Evolutionary conservation across 1,284 basidiomycete genomes (phyloP).

Genomic region (Malassezia caprae): DNA sequence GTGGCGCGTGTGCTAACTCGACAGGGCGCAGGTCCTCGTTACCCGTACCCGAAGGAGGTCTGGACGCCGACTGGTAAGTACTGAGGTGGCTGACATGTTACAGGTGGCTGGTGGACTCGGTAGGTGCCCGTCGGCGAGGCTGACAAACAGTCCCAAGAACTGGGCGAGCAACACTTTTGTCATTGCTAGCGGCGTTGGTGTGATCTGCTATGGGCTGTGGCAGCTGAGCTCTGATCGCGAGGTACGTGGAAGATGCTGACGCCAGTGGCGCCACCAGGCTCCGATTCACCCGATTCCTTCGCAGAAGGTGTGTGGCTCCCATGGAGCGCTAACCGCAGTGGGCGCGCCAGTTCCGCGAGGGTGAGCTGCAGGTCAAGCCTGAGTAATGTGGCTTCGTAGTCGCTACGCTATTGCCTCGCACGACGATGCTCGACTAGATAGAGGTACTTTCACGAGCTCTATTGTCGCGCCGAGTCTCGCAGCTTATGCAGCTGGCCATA

Average conservation of each 20-base stretch:
- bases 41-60: slow-evolving; percentile 56
- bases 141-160: slow-evolving; percentile 50
- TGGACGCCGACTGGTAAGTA: slow-evolving; percentile 51
- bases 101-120: slow-evolving; percentile 55
- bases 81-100: neutral
- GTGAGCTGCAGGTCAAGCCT: slow-evolving; percentile 37
- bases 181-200: slow-evolving; percentile 50
- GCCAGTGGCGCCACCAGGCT: slow-evolving; percentile 41
- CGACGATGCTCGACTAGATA: too few relatives aligned
- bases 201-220: slow-evolving; percentile 53
- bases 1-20: slow-evolving; percentile 6
- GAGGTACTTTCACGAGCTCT: too few relatives aligned
- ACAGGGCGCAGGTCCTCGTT: slow-evolving; percentile 51
- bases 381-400: slow-evolving; percentile 2
- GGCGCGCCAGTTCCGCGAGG: slow-evolving; percentile 45
- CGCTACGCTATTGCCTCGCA: neutral
- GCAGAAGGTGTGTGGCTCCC: slow-evolving; percentile 5
- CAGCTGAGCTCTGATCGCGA: slow-evolving; percentile 52
- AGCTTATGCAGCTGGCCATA: too few relatives aligned
- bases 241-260: slow-evolving; percentile 44
- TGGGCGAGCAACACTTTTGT: slow-evolving; percentile 54
- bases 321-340: slow-evolving; percentile 22
- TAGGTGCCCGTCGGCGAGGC: slow-evolving; percentile 6
- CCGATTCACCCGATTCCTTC: slow-evolving; percentile 41
- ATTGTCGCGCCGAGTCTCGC: too few relatives aligned